Conservation (phyloP, 1,284 basidiomycete genomes). For the Xerocomus nothofagi region DNA sequence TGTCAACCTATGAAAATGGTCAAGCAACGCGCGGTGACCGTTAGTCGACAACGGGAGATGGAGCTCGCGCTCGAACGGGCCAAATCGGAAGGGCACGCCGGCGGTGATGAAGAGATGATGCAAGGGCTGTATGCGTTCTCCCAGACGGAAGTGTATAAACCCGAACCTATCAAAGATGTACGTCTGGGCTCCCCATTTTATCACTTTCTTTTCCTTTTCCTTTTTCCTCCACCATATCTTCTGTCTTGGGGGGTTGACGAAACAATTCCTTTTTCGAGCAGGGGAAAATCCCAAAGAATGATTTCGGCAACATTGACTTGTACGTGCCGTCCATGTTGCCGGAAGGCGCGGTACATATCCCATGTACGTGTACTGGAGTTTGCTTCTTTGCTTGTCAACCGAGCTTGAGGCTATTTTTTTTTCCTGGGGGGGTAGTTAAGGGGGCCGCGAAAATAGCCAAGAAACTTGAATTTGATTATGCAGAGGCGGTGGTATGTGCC, state of each 20-base stretch:
- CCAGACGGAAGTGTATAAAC: constrained; percentile 84
- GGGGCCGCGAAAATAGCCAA: constrained; percentile 88
- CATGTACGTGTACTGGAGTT: constrained; percentile 60
- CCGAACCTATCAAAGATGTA: constrained; percentile 82
- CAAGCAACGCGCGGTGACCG: constrained; percentile 84
- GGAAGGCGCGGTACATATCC: constrained; percentile 81
- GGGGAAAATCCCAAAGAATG: constrained; percentile 93
- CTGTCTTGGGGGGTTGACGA: constrained; percentile 11
- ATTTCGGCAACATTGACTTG: constrained; percentile 96
- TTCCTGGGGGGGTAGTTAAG: constrained; percentile 67
- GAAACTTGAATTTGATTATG: constrained; percentile 84
- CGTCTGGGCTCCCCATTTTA: constrained; percentile 42
- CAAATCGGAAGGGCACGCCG: constrained; percentile 36
- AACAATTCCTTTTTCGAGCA: constrained; percentile 36
- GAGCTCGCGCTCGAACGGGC: constrained; percentile 63
- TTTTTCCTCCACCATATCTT: background rate
- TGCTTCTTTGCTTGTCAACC: constrained; percentile 9
- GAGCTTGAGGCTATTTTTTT: constrained; percentile 4
- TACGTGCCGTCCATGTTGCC: constrained; percentile 97
- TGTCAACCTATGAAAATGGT: constrained; percentile 89
- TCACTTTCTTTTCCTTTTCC: background rate
- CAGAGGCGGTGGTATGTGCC: constrained; percentile 83
- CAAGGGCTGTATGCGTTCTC: constrained; percentile 85
- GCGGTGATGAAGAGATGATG: constrained; percentile 60
- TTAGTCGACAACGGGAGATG: constrained; percentile 80